Base-by-base conservation (phyloP, 73 alveolate genomes). In the Urostyla sp. region DNA sequence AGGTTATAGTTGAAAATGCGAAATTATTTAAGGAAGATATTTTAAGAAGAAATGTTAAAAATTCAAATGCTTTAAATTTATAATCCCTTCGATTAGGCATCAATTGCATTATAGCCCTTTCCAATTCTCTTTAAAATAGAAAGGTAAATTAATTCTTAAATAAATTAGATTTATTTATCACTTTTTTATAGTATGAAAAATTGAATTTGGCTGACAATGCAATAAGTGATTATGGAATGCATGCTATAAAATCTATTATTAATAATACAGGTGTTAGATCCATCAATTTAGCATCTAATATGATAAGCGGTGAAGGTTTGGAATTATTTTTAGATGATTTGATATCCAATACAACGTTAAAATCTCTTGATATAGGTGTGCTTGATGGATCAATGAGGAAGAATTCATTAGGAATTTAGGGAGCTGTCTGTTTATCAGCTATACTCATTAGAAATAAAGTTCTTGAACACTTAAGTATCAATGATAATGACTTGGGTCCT, bases 161-260 rank as follows among this genome's bases (percentile, higher is more conserved):
- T 11, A 15, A 40, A 40, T 11, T 40, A 15, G 51, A 6, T 32
- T 49, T 2, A 66, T n/a, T 24, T 21, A 3, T 40, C 38, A 26
- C 51, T 49, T 27, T 45, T 6, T 73, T 72, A 0, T 37, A 57
- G 49, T 52, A 82, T n/a, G 92, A 89, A 28, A 93, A 91, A 72
- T 80, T 96, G 34, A 95, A 96, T 81, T 61, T 96, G 30, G 98
- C 99, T 0, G 99, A 96, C 74, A 96, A 96, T 85, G 87, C 96
- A 21, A 91, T 96, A 48, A 90, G 96, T 59, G 99, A 96, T 74
- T 93, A 91, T 75, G 98, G 99, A 43, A 94, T 96, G 97, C 99
- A 96, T 74, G 96, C 98, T 37, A 92, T 96, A 23, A 95, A 93
- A 66, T 91, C 90, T 31, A 86, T 96, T 54, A 60, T 95, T 55